Evolutionary conservation across 2,329 filamentous ascomycete genomes (phyloP), one percentile per base, ranked within the genome.

Genomic region (Lachnellula cervina): DNA sequence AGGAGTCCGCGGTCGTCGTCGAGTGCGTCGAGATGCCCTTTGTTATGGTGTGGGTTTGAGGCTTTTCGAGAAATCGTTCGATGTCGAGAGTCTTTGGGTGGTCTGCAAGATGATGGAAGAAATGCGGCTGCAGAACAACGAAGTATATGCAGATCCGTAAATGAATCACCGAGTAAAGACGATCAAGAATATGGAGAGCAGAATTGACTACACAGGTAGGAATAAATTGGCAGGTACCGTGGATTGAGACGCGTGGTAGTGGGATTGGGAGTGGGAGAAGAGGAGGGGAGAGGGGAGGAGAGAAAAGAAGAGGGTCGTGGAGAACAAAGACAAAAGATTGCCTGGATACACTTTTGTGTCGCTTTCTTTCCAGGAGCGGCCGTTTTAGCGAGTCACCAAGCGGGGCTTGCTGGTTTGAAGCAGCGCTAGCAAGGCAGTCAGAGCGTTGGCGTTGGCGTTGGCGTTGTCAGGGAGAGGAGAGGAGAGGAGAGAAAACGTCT

Each of bases 201-300:
- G 47, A 55, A 64, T 62, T 62, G 63, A 67, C 59, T 63, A 62
- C 64, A 65, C 64, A 60, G 61, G 61, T 62, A 61, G 55, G 57
- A 53, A 62, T 60, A 60, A 53, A 64, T 65, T 65, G 62, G 52
- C 63, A 54, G 57, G 55, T 62, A 61, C 61, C 61, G 61, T 63
- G 59, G 55, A 59, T 53, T 40, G 55, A 58, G 55, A 55, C 56
- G 61, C 59, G 61, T 61, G 59, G 57, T 49, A 59, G 46, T 32
- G 58, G 54, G 51, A 54, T 23, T 23, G 21, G 21, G 21, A 56
- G 59, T 54, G 52, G 38, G 57, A 54, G 52, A 55, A 58, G 56
- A 54, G 54, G 59, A 57, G 59, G 59, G 58, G 56, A 53, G 50
- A 54, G 51, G 55, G 58, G 53, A 44, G 28, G 34, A 50, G 32